A percentile compares a stretch with the other conserved stretches of the same genome.
phyloP scores from a whole-genome alignment of 345 rosid species.

The Diplotaxis tenuifolia region DNA sequence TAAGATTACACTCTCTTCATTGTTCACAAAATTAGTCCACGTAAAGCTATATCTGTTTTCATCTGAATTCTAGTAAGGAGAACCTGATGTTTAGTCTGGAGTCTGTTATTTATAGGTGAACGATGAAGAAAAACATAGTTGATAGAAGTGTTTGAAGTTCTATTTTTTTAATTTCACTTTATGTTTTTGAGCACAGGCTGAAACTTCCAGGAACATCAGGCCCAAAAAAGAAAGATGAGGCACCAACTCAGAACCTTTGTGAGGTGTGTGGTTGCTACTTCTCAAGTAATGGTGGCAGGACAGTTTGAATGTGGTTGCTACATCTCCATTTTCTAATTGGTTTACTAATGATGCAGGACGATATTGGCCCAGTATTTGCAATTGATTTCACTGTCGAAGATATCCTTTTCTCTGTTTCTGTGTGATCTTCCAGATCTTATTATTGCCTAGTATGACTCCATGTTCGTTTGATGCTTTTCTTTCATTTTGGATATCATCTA shows the following conservation, averaged over 20 bases:
- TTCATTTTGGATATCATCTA: constrained; percentile 11
- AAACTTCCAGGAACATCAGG: constrained; percentile 50
- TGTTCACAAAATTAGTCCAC: constrained; percentile 13
- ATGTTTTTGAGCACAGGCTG: constrained; percentile 47
- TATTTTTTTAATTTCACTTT: not conserved
- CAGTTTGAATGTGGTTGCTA: constrained; percentile 4
- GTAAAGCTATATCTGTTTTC: not conserved
- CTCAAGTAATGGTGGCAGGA: not conserved
- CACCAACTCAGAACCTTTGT: constrained; percentile 36
- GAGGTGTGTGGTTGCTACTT: constrained; percentile 49
- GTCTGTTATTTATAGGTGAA: not conserved
- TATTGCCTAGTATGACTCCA: not conserved
- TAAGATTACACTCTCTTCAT: constrained; percentile 40
- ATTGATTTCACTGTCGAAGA: constrained; percentile 81
- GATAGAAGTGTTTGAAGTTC: not conserved
- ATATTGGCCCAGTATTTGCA: constrained; percentile 75
- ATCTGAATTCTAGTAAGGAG: not conserved
- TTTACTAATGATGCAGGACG: constrained; percentile 54
- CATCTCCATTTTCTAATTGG: constrained; percentile 10
- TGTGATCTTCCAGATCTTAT: not conserved
- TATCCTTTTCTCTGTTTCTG: constrained; percentile 57
- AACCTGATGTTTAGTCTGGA: not conserved
- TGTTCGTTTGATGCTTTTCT: not conserved
- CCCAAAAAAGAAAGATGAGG: constrained; percentile 62
- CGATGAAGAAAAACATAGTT: not conserved